A percentile compares a stretch with the other conserved stretches of the same genome.
These are phyloP conservation scores for Mrakia blollopis DNA, from an alignment of 768 basidiomycete species.

Conservation along the genomic window DNA sequence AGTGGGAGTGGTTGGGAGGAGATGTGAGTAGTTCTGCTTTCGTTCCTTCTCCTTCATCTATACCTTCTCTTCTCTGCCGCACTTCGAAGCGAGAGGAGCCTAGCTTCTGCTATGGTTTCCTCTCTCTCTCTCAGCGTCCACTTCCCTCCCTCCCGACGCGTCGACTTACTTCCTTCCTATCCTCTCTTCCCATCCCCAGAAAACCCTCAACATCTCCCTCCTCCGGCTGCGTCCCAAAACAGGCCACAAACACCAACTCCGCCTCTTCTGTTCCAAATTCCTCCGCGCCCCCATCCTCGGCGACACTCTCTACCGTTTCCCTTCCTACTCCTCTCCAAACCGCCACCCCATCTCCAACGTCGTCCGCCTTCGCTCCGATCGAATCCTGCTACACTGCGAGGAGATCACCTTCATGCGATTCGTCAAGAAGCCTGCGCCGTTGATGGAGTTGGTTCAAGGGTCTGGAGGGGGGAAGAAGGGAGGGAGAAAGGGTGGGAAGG, in stretches of 20 bases:
- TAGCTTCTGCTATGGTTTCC: no score
- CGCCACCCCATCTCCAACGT: neutral
- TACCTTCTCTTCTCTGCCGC: neutral
- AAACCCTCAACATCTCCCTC: constrained; percentile 25
- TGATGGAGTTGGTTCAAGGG: neutral
- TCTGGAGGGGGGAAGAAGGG: neutral
- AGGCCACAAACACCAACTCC: constrained; percentile 32
- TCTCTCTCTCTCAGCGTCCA: neutral
- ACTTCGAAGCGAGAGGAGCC: no score
- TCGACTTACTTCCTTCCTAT: neutral
- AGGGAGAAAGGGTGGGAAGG: neutral
- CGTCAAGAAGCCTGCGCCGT: neutral
- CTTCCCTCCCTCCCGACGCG: neutral
- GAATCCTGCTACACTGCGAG: constrained; percentile 22
- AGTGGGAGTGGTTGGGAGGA: constrained; percentile 21
- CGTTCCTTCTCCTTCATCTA: neutral
- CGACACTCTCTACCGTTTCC: constrained; percentile 22
- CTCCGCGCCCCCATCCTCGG: constrained; percentile 29
- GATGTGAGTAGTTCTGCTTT: neutral
- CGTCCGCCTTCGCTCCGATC: neutral
- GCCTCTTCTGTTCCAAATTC: constrained; percentile 7
- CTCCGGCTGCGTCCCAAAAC: constrained; percentile 28
- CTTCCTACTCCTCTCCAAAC: neutral
- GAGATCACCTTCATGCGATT: neutral
- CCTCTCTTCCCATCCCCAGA: neutral